Evolutionary conservation across 192 early-diverging fungal species (phyloP), one percentile per base, ranked within the genome.

Genomic region (Gaertneriomyces sp.): DNA sequence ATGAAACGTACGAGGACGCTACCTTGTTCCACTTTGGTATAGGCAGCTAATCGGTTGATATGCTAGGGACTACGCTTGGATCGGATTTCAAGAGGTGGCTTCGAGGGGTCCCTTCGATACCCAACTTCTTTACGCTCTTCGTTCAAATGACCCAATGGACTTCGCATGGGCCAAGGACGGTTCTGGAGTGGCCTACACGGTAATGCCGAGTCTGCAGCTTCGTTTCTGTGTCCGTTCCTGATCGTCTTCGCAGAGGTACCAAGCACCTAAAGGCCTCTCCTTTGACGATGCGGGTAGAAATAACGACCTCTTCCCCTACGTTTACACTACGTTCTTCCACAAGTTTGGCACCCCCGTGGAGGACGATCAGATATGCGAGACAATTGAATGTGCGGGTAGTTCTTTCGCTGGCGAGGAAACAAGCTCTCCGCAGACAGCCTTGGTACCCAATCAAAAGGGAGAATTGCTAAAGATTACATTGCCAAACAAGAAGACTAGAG

Each of bases 201-300:
- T 51, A 51, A 51, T 33, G 49, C 6, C n/a, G 41, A 64, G 49
- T 14, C 55, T 20, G 55, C 55, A 33, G 25, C 25, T 33, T 57
- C 55, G 44, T 5, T 5, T 4, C 49, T 5, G 6, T 51, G 6
- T 51, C 20, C 20, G 6, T 51, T 6, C 6, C n/a, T 51, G 49
- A 6, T 0, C 6, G 20, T 17, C 5, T 4, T 51, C 33, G 17
- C 16, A 56, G 54, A 16, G 53, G 12, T 42, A 55, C 53, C n/a
- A 53, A 14, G 25, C 46, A 10, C 64, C 64, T 25, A 19, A 56
- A 33, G 64, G 64, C 33, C 53, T 66, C 16, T 39, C 64, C 6
- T 66, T 52, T 52, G 64, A 66, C 10, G 53, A 56, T 7, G 64
- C 64, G 0, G 64, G 64, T 40, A 54, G 5, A 7, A 66, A 66